Evolutionary conservation across 768 basidiomycete species (phyloP), one percentile per base, ranked within the genome.

Genomic region (Serendipita sp.): DNA sequence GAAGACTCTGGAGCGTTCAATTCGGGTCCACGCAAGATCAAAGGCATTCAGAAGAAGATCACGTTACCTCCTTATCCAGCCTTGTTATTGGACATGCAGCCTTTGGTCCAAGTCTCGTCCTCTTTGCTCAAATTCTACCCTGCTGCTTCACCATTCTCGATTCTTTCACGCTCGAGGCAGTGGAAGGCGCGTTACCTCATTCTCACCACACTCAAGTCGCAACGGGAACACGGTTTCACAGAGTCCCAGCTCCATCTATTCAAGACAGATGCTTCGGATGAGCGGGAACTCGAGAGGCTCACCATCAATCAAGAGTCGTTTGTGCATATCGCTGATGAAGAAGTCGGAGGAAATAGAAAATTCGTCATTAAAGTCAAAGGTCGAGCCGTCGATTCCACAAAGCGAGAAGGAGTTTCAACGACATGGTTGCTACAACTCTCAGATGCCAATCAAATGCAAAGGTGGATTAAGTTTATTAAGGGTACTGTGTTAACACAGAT

Each of bases 381-480:
- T 3, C 45, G 28, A 34, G 44, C 41, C 30, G 45, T 28, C 69
- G 79, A 81, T 54, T 83, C 82, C 3, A 75, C 77, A 2, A 74
- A 68, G 65, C 68, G 64, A 65, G 73, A 70, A 32, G 81, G 83
- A 68, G 80, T 82, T 65, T 76, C 76, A 2, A 81, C 79, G 3
- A 83, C 85, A 76, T 88, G 88, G 87, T 77, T 84, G 64, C 72
- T 91, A 64, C 85, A 89, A 65, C 84, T 89, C 64, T 68, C 76
- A 23, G 82, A 85, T 71, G 73, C 79, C 5, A 71, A 70, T 1
- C 85, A 86, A 70, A 81, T 85, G 10, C 86, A 89, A 69, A 78
- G 78, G 66, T 91, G 89, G 89, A 89, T 91, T 66, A 76, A 80
- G 3, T 78, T 79, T 28, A 86, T 91, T 69, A 91, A 90, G 73